These are phyloP conservation scores for Neurospora sp. DNA, from an alignment of 495 filamentous ascomycete genomes.

Conservation along the genomic window DNA sequence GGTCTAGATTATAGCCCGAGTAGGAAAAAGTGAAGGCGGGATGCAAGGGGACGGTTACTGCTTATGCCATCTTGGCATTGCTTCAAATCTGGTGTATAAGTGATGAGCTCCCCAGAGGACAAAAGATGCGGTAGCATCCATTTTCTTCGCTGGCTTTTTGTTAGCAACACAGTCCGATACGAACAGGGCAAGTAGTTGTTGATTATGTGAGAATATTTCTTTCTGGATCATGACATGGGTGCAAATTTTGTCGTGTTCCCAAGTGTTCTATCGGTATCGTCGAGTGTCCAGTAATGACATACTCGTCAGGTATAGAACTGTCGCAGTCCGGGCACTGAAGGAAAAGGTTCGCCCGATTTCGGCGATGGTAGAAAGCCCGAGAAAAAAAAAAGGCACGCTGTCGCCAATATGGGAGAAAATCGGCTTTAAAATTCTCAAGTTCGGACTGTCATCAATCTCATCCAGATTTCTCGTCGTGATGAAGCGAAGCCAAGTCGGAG, in stretches of 20 bases:
- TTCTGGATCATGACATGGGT: background rate
- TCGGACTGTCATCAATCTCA: background rate
- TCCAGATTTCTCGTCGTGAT: background rate
- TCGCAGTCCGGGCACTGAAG: background rate
- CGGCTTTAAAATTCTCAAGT: background rate
- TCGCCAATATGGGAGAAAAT: background rate
- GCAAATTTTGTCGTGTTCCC: background rate
- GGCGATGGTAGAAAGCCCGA: background rate
- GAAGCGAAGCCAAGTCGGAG: background rate
- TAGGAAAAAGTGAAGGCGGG: background rate
- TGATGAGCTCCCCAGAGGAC: background rate
- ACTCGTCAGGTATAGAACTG: background rate
- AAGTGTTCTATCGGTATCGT: background rate
- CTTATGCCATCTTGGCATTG: background rate
- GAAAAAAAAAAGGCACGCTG: background rate
- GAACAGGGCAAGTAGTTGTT: background rate
- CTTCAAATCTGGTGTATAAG: background rate
- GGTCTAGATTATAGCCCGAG: background rate
- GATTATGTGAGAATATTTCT: background rate
- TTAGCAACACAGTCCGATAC: background rate
- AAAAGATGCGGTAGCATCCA: background rate
- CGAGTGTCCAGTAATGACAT: background rate
- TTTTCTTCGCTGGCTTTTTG: background rate
- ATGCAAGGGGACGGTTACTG: background rate
- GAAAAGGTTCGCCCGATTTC: background rate